These are phyloP conservation scores for Teratosphaeria pseudoeucalypti DNA, from an alignment of 2,329 filamentous ascomycete species.

Conservation along the genomic window DNA sequence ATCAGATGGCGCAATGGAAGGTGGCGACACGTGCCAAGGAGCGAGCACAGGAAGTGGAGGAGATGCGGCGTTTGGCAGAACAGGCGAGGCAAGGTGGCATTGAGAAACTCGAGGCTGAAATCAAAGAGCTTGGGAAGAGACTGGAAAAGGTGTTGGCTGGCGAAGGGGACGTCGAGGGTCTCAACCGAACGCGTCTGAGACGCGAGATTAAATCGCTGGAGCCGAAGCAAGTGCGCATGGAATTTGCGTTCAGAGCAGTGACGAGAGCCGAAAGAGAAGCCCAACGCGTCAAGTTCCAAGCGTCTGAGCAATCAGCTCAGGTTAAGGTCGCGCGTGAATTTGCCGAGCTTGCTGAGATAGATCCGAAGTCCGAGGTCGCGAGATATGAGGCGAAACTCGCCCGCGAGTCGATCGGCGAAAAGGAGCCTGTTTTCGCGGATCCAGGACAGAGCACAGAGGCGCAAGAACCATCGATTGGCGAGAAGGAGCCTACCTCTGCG, in stretches of 20 bases:
- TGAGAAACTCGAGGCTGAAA: slow-evolving; percentile 9
- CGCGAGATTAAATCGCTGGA: slow-evolving; percentile 2
- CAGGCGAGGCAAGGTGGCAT: slow-evolving; percentile 7
- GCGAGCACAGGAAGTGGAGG: slow-evolving; percentile 8
- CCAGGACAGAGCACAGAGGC: not conserved
- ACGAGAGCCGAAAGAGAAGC: slow-evolving; percentile 1
- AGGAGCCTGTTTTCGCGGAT: not conserved
- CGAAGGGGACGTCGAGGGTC: slow-evolving; percentile 2
- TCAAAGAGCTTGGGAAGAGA: slow-evolving; percentile 2
- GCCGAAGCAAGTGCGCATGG: slow-evolving; percentile 7
- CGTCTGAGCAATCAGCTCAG: not conserved
- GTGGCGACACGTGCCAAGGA: slow-evolving; percentile 1
- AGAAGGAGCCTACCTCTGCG: not conserved
- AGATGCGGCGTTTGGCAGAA: slow-evolving; percentile 13
- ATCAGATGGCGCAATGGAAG: slow-evolving; percentile 12
- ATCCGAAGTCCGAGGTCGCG: not conserved
- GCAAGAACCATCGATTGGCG: not conserved
- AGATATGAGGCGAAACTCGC: not conserved
- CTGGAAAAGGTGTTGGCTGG: slow-evolving; percentile 3
- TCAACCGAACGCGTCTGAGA: slow-evolving; percentile 4
- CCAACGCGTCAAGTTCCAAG: not conserved
- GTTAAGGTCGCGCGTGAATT: not conserved
- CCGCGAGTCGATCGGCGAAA: not conserved
- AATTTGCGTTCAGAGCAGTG: slow-evolving; percentile 10
- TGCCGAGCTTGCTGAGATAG: not conserved